phyloP scores from a whole-genome alignment of 768 basidiomycete species.

The Pleurotus platypus region DNA sequence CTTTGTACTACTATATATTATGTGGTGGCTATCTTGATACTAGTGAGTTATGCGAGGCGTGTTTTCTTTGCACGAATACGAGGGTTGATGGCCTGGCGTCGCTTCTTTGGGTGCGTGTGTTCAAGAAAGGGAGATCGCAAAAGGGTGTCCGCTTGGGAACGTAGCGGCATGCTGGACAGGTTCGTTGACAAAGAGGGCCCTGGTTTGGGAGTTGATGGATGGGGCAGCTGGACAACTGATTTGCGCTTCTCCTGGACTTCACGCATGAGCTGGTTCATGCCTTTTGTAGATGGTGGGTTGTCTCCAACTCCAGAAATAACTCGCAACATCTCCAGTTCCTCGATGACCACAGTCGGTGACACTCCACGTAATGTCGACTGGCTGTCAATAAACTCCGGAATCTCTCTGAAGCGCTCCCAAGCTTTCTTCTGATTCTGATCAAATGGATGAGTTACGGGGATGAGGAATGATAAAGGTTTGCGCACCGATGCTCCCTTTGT shows the following conservation, averaged over 20 bases:
- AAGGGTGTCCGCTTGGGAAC: no score
- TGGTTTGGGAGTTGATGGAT: neutral
- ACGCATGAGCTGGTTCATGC: neutral
- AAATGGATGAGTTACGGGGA: no score
- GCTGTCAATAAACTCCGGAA: slow-evolving; percentile 9
- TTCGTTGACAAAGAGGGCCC: neutral
- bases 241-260: neutral
- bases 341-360: neutral
- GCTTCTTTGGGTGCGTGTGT: neutral
- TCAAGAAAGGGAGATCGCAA: neutral
- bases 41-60: neutral
- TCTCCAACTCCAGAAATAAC: neutral
- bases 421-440: slow-evolving; percentile 2
- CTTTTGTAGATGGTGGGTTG: neutral
- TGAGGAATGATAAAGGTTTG: no score
- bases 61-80: neutral
- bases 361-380: neutral
- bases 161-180: no score
- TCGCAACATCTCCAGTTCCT: neutral
- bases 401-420: slow-evolving; percentile 9
- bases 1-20: no score
- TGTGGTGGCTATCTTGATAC: no score
- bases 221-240: neutral
- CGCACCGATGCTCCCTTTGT: slow-evolving; percentile 26
- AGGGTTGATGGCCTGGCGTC: neutral